Base-by-base conservation (phyloP, 257 asterid species). In the Scutellaria barbata region DNA sequence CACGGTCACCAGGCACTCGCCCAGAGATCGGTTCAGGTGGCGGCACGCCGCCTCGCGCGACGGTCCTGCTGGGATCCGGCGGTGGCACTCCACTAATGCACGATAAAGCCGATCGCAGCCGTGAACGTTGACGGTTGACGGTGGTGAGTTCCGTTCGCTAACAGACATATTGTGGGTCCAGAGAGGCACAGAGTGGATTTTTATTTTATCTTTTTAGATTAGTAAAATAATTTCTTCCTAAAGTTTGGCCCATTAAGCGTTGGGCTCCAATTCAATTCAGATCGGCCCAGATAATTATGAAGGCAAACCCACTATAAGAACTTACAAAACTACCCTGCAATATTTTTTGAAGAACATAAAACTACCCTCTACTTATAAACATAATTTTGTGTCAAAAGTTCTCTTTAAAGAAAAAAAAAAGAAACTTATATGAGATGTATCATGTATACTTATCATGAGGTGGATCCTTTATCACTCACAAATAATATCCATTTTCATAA, bases 41-140 rank as follows among this genome's bases (percentile, higher is more conserved):
- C 92, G 92, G 85, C 98, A 90, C 7, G 95, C 95, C 39, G 91
- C 81, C 56, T 84, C 86, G 12, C 98, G 85, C 61, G 83, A 70
- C 18, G 74, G 83, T 0, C 96, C 96, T 3, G 85, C 81, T 14
- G 90, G 88, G 45, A 84, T 75, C 74, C 91, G 89, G 57, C 89
- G 86, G 87, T 92, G 91, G 84, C 97, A 92, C 14, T 86, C 87
- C 58, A 81, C 12, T 37, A 92, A 71, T 12, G 95, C 92, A 4
- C 82, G 82, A 84, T 81, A 71, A 18, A 87, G 80, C 54, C 88
- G 90, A 4, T 88, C 85, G 87, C 97, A 90, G 77, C 79, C 74
- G 74, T 60, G 64, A 25, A 69, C 66, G 64, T 46, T 7, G 50
- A 17, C 70, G 71, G 73, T n/a, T 17, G 81, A 42, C 69, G 77